Percentiles rank a stretch among this genome's conserved stretches.
These are phyloP conservation scores for Trichosporon ovoides DNA, from an alignment of 1,284 basidiomycete genomes.

Conservation along the genomic window DNA sequence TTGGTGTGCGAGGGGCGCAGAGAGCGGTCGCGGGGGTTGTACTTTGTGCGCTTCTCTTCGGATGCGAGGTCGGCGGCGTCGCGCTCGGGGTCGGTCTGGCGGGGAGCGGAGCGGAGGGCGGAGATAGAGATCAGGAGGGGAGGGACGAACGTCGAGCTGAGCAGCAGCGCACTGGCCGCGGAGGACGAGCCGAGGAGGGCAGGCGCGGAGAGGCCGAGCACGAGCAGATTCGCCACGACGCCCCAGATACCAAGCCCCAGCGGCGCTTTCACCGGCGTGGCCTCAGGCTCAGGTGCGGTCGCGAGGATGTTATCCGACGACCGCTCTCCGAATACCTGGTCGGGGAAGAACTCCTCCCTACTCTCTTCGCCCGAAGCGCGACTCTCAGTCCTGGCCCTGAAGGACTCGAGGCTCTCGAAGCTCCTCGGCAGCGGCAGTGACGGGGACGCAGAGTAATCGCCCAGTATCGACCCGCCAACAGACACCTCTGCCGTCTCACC, in stretches of 20 bases:
- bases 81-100: neutral
- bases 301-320: neutral
- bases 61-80: neutral
- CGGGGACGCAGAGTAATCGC: conserved; percentile 27
- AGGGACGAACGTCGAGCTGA: neutral
- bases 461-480: neutral
- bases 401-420: conserved; percentile 19
- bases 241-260: neutral
- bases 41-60: no score
- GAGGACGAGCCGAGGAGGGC: neutral
- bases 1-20: neutral
- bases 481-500: neutral
- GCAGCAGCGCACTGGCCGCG: neutral
- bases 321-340: neutral
- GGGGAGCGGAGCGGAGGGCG: no score
- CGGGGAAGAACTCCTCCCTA: neutral
- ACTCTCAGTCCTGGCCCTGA: neutral
- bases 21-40: neutral
- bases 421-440: conserved; percentile 30
- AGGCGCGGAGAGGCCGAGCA: neutral
- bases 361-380: neutral
- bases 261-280: neutral
- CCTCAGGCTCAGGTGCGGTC: neutral
- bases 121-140: neutral
- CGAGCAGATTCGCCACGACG: neutral